Percentiles rank a stretch among this genome's conserved stretches.
Conservation (phyloP, 352 stramenopile species). For the Pythium dissimile region DNA sequence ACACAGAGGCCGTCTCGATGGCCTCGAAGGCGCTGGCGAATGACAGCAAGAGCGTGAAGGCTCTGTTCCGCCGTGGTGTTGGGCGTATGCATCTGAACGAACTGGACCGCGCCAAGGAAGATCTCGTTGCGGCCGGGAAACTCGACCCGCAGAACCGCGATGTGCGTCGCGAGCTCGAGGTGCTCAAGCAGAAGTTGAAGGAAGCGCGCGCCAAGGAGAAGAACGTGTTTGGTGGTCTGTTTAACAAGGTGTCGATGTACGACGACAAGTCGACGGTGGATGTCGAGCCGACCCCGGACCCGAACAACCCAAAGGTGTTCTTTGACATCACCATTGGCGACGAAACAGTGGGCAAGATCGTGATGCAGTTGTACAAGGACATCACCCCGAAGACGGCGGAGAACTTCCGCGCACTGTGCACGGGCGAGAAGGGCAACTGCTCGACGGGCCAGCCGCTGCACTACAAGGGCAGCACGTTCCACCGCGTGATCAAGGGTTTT, state of each 20-base stretch:
- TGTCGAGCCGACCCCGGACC: conserved; percentile 46
- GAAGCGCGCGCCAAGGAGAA: conserved; percentile 95
- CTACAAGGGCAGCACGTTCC: conserved; percentile 98
- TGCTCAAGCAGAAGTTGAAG: conserved; percentile 84
- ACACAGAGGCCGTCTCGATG: conserved; percentile 79
- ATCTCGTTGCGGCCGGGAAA: conserved; percentile 80
- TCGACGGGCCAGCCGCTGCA: conserved; percentile 86
- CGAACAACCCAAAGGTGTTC: conserved; percentile 96
- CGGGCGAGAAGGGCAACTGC: conserved; percentile 94
- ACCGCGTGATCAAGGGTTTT: conserved; percentile 99
- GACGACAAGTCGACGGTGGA: conserved; percentile 93
- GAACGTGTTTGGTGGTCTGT: conserved; percentile 93
- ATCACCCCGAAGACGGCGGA: conserved; percentile 96
- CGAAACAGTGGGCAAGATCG: conserved; percentile 84
- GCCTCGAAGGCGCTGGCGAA: conserved; percentile 83
- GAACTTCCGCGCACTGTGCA: conserved; percentile 98
- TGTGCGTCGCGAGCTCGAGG: conserved; percentile 70
- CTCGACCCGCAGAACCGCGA: conserved; percentile 80
- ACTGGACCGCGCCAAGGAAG: conserved; percentile 83
- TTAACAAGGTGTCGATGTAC: conserved; percentile 97
- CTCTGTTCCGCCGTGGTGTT: conserved; percentile 80
- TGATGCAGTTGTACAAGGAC: conserved; percentile 97
- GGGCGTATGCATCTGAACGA: conserved; percentile 84
- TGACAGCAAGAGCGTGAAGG: conserved; percentile 80
- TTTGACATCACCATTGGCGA: conserved; percentile 96